Conservation (phyloP, 352 stramenopile species). For the Phytophthora fragariaefolia region DNA sequence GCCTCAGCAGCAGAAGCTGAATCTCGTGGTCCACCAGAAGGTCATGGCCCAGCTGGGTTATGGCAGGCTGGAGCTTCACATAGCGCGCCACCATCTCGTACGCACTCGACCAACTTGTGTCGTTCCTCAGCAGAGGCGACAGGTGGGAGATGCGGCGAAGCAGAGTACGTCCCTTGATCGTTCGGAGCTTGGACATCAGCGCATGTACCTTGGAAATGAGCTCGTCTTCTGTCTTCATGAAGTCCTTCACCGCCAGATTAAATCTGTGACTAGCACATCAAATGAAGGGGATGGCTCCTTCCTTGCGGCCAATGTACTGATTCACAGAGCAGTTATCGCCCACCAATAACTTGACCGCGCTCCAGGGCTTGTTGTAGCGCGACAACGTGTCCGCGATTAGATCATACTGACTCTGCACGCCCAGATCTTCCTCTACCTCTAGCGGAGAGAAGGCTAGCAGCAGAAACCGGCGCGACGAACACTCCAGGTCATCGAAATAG, state of each 20-base stretch:
- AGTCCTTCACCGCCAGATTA: slow-evolving; percentile 21
- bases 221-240: slow-evolving; percentile 8
- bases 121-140: not conserved
- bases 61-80: too few species aligned
- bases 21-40: too few species aligned
- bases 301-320: slow-evolving; percentile 13
- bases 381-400: slow-evolving; percentile 24
- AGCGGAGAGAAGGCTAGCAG: slow-evolving; percentile 10
- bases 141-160: not conserved
- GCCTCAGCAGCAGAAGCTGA: too few species aligned
- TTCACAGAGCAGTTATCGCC: too few species aligned
- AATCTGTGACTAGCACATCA: slow-evolving; percentile 25
- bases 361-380: slow-evolving; percentile 10
- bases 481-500: not conserved
- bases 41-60: too few species aligned
- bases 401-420: slow-evolving; percentile 18
- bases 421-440: slow-evolving; percentile 17
- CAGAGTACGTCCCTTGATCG: slow-evolving; percentile 8
- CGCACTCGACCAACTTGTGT: not conserved
- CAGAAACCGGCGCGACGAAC: not conserved
- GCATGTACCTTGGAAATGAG: slow-evolving; percentile 7
- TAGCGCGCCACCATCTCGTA: too few species aligned
- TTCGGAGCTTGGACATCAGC: too few species aligned
- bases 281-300: slow-evolving; percentile 20
- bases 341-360: slow-evolving; percentile 19